These are phyloP conservation scores for Harringtonia lauricola DNA, from an alignment of 2,329 filamentous ascomycete species.

Conservation along the genomic window DNA sequence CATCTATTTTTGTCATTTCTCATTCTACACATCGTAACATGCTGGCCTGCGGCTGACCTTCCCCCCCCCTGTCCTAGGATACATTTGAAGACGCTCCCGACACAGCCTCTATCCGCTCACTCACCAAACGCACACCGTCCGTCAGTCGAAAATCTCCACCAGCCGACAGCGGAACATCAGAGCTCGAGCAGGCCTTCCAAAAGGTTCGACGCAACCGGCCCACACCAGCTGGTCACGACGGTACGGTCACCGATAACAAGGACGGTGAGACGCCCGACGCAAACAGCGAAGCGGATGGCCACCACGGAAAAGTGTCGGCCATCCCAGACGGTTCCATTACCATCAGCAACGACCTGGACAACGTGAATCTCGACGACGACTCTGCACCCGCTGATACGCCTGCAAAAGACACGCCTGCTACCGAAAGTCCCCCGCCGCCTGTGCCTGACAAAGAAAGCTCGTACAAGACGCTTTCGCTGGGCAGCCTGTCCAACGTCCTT, in stretches of 20 bases:
- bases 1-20: not conserved
- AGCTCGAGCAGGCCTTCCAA: constrained; percentile 16
- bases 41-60: constrained; percentile 3
- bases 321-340: constrained; percentile 32
- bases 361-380: constrained; percentile 59
- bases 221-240: not conserved
- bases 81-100: constrained; percentile 77
- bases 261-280: not conserved
- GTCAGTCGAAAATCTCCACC: constrained; percentile 8
- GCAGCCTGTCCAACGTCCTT: constrained; percentile 61
- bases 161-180: constrained; percentile 14
- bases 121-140: constrained; percentile 39
- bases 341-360: constrained; percentile 33
- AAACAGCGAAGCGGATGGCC: not conserved
- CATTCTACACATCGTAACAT: not conserved
- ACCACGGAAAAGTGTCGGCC: constrained; percentile 16
- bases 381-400: constrained; percentile 15
- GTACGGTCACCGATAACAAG: constrained; percentile 9
- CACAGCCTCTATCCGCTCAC: constrained; percentile 50
- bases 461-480: constrained; percentile 49
- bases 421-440: not conserved
- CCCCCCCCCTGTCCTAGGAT: constrained; percentile 38
- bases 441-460: constrained; percentile 3
- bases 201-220: not conserved
- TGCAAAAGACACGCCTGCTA: constrained; percentile 11